phyloP scores from a whole-genome alignment of 805 yeast genomes.

The Komagataella kurtzmanii region DNA sequence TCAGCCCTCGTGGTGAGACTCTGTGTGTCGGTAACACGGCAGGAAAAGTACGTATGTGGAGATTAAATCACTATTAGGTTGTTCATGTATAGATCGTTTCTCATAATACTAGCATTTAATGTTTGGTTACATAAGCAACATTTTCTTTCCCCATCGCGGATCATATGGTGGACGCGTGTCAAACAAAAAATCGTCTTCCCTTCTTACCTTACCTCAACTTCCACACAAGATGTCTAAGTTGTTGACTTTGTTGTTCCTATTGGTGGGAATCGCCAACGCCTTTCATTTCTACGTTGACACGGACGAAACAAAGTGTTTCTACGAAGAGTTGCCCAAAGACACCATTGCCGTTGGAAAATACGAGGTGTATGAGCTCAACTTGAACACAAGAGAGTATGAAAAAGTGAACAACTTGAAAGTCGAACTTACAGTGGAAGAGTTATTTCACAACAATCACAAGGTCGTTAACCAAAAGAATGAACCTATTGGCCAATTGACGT shows the following conservation, averaged over 20 bases:
- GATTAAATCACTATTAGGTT: slow-evolving; percentile 60
- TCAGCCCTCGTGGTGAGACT: slow-evolving; percentile 74
- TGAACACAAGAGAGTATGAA: slow-evolving; percentile 30
- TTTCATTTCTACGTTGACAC: slow-evolving; percentile 73
- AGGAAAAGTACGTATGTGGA: slow-evolving; percentile 85
- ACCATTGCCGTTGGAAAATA: slow-evolving; percentile 74
- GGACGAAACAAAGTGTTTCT: slow-evolving; percentile 71
- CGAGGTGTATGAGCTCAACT: slow-evolving; percentile 51
- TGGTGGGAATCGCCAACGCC: slow-evolving; percentile 17
- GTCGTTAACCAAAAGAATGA: slow-evolving; percentile 59
- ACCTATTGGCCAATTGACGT: slow-evolving; percentile 57
- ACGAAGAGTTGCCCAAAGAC: slow-evolving; percentile 63
- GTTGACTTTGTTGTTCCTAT: not conserved
- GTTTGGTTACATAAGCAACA: not conserved
- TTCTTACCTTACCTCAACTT: not conserved
- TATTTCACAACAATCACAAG: slow-evolving; percentile 65
- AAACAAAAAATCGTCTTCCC: not conserved
- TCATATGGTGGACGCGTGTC: not conserved
- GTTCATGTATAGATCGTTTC: not conserved
- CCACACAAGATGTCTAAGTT: not conserved
- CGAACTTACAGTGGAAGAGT: slow-evolving; percentile 61
- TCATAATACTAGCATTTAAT: not conserved
- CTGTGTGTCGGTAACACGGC: slow-evolving; percentile 82
- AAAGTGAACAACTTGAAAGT: slow-evolving; percentile 44
- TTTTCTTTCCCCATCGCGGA: not conserved